Evolutionary conservation across 202 grass and related monocot genomes (phyloP).

Genomic region (Carex arenaria): DNA sequence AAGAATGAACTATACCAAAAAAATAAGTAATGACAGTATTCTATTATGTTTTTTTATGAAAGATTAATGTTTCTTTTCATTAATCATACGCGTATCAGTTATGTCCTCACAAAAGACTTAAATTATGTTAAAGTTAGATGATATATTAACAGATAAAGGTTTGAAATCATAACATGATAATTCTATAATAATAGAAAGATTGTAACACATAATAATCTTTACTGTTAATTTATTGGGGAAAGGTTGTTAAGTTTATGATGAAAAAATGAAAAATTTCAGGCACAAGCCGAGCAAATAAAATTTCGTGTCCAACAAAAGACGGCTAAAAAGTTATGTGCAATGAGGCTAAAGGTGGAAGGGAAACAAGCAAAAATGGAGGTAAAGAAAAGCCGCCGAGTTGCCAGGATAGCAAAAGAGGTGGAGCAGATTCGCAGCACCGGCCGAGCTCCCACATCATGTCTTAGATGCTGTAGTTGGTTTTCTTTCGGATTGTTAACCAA

Average conservation of each 20-base stretch:
- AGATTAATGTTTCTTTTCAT: neutral
- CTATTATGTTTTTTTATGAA: neutral
- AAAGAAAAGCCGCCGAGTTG: conserved; percentile 36
- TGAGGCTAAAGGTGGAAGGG: conserved; percentile 46
- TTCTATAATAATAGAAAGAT: neutral
- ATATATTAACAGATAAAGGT: neutral
- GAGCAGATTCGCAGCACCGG: conserved; percentile 66
- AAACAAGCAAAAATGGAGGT: conserved; percentile 62
- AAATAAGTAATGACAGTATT: neutral
- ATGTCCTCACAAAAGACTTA: neutral
- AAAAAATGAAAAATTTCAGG: conserved; percentile 35
- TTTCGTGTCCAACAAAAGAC: conserved; percentile 52
- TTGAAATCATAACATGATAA: neutral
- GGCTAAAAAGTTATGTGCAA: conserved; percentile 31
- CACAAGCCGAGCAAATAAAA: conserved; percentile 57
- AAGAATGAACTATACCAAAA: neutral
- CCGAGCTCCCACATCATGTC: conserved; percentile 26
- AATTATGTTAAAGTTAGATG: neutral
- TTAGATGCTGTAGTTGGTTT: conserved; percentile 69
- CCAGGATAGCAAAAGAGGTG: conserved; percentile 51
- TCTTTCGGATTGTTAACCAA: conserved; percentile 18
- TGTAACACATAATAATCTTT: neutral
- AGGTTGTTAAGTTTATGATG: neutral
- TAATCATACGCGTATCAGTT: neutral
- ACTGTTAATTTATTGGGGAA: neutral